Percentiles rank a stretch among this genome's conserved stretches.
Evolutionary conservation across 768 basidiomycete species (phyloP).

Genomic region (Xerocomellus intermedius): DNA sequence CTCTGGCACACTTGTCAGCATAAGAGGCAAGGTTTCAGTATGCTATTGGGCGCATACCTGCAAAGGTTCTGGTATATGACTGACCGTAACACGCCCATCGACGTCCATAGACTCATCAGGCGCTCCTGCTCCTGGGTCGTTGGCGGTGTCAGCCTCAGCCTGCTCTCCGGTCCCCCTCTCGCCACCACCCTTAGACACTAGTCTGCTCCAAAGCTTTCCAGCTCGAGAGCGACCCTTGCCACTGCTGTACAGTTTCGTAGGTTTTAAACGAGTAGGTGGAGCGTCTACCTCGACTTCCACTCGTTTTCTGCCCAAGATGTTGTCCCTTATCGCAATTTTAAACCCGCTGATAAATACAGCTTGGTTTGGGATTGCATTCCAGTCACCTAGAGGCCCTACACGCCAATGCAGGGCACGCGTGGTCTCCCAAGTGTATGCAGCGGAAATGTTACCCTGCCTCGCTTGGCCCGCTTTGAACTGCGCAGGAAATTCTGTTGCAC

Average conservation of each 20-base stretch:
- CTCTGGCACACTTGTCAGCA: not conserved
- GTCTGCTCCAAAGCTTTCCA: not conserved
- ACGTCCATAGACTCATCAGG: no score
- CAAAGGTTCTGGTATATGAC: not conserved
- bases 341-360: conserved; percentile 23
- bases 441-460: conserved; percentile 4
- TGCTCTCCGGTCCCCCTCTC: not conserved
- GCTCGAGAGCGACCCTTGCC: not conserved
- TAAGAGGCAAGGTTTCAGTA: not conserved
- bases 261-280: not conserved
- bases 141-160: not conserved
- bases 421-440: conserved; percentile 13
- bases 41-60: not conserved
- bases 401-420: conserved; percentile 9
- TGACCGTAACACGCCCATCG: not conserved
- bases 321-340: conserved; percentile 17
- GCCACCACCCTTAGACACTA: not conserved
- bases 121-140: not conserved
- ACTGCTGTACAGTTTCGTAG: not conserved
- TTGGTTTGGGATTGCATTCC: conserved; percentile 11
- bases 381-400: not conserved
- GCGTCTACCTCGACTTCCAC: not conserved
- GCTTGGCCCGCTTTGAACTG: conserved; percentile 15
- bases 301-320: conserved; percentile 3
- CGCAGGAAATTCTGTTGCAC: conserved; percentile 2